Base-by-base conservation (phyloP, 202 grass and related monocot species). In the Schoenoplectus triqueter region DNA sequence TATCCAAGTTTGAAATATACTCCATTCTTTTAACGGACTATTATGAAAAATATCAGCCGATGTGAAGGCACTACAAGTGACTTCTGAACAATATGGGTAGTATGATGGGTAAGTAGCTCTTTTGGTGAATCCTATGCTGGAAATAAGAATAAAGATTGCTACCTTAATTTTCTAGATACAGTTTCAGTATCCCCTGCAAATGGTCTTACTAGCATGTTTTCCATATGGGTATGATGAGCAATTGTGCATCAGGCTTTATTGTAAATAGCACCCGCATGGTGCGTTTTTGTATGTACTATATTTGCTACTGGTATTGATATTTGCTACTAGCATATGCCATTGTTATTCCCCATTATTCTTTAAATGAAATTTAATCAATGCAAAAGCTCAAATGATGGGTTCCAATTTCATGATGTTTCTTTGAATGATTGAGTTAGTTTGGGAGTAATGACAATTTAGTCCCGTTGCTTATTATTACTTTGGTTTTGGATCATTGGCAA, bases 101-200 rank as follows among this genome's bases (percentile, higher is more conserved):
- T 59, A 59, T 4, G 56, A 14, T 59, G 15, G 10, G 13, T 15
- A 59, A 5, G 56, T 15, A 59, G 56, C 13, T 59, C 15, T 14
- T 59, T 59, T 15, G 56, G 56, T 4, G 56, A 14, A 59, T 59
- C 56, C 59, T 98, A 95, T 7, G 95, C 92, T 83, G 95, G 95
- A 90, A 98, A 91, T 98, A 92, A 87, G 95, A 39, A 42, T 59
- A 51, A 8, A 44, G 48, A 69, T 45, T 1, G 42, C 7, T 6
- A 59, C 10, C 44, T 74, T 8, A 13, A 56, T 56, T 13, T 56
- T 13, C 54, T 56, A 10, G 54, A 56, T 56, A 56, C 54, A 14
- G 54, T 56, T 56, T 56, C 9, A 2, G 2, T 56, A 13, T 13
- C 6, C 7, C 10, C 54, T 13, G 9, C 54, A 56, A 10, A 13